Evolutionary conservation across 768 basidiomycete species (phyloP).

Genomic region (Rhodotorula toruloides): DNA sequence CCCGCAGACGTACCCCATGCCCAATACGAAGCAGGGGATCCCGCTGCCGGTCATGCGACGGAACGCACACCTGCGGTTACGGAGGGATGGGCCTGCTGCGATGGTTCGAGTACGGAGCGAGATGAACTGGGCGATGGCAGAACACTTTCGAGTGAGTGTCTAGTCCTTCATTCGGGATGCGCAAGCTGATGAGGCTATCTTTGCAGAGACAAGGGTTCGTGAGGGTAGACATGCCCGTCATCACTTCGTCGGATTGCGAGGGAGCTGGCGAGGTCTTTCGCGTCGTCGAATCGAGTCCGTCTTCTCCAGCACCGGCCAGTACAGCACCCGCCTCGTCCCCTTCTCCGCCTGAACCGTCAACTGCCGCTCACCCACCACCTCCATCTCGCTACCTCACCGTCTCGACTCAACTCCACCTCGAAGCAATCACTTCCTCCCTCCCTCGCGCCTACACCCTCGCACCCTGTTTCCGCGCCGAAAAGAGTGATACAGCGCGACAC

Average conservation of each 20-base stretch:
- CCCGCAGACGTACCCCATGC: slow-evolving; percentile 75
- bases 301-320: background rate
- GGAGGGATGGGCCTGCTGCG: slow-evolving; percentile 65
- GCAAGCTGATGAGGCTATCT: background rate
- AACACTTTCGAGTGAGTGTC: slow-evolving; percentile 53
- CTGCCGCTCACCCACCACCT: slow-evolving; percentile 52
- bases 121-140: slow-evolving; percentile 57
- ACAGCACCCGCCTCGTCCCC: slow-evolving; percentile 1
- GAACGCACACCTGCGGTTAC: slow-evolving; percentile 76
- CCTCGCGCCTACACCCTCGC: slow-evolving; percentile 85
- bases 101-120: slow-evolving; percentile 68
- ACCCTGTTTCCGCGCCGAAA: slow-evolving; percentile 91
- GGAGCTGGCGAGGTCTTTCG: slow-evolving; percentile 90
- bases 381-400: slow-evolving; percentile 71
- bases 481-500: slow-evolving; percentile 79
- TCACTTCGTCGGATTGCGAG: slow-evolving; percentile 90
- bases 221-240: slow-evolving; percentile 74
- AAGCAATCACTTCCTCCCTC: slow-evolving; percentile 70
- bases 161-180: background rate
- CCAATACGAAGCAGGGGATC: slow-evolving; percentile 81
- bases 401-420: slow-evolving; percentile 91
- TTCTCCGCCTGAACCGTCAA: slow-evolving; percentile 72
- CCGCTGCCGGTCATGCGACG: slow-evolving; percentile 75
- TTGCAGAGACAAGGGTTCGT: slow-evolving; percentile 68
- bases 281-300: slow-evolving; percentile 47